These are phyloP conservation scores for Kodamaea plutei DNA, from an alignment of 1,139 yeast species.

Conservation along the genomic window DNA sequence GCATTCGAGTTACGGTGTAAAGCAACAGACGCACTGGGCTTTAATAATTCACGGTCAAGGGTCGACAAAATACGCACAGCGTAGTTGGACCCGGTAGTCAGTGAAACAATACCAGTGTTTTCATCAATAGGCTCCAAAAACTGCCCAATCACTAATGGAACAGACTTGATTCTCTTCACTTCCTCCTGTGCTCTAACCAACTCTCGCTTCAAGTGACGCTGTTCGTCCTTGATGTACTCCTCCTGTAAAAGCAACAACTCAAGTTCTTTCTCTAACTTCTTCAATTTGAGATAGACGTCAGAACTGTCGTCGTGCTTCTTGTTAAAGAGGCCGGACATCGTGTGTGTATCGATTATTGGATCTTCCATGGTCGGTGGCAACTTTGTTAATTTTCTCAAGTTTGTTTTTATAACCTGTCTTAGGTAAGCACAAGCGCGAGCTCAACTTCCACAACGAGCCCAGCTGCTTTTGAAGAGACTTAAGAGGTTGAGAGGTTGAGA, in stretches of 20 bases:
- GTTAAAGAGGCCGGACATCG: conserved; percentile 12
- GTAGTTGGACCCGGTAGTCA: conserved; percentile 96
- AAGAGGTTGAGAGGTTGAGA: neutral
- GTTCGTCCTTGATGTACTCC: conserved; percentile 96
- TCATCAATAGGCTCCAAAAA: conserved; percentile 97
- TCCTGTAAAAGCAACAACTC: conserved; percentile 84
- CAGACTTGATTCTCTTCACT: conserved; percentile 94
- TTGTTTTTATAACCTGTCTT: too few species aligned
- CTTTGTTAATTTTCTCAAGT: conserved; percentile 4
- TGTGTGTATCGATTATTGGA: conserved; percentile 20
- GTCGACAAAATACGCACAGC: conserved; percentile 94
- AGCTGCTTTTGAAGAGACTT: too few species aligned
- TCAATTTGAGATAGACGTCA: conserved; percentile 79
- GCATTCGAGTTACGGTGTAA: conserved; percentile 98
- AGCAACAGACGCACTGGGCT: conserved; percentile 94
- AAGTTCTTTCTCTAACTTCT: conserved; percentile 83
- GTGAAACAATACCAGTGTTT: conserved; percentile 92
- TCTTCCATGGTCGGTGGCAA: conserved; percentile 21
- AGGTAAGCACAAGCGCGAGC: too few species aligned
- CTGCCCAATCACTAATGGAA: conserved; percentile 97
- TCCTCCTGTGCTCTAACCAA: conserved; percentile 96
- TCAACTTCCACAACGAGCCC: too few species aligned
- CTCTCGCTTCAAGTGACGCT: conserved; percentile 92
- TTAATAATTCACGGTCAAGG: conserved; percentile 87
- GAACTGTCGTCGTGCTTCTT: conserved; percentile 32